Percentiles rank a stretch among this genome's conserved stretches.
These are phyloP conservation scores for Trypanosoma rangeli DNA, from an alignment of 208 protist species.

Conservation along the genomic window DNA sequence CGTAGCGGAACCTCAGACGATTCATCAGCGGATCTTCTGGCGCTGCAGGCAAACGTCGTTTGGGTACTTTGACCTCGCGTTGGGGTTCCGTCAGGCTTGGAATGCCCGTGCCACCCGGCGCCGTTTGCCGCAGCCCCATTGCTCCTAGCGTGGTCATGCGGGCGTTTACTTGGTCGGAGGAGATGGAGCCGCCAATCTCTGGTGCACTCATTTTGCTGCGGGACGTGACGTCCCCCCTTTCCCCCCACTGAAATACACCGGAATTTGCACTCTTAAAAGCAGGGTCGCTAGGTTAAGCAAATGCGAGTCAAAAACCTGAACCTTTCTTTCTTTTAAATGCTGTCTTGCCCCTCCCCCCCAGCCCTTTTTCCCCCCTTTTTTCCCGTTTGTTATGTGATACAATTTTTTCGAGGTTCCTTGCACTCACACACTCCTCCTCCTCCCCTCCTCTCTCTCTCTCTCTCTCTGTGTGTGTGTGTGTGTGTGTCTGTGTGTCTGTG, in stretches of 20 bases:
- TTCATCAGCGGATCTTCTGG: conserved; percentile 8
- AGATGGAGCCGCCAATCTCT: not conserved
- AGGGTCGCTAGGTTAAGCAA: not conserved
- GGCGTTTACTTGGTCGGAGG: not conserved
- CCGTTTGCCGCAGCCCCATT: no score
- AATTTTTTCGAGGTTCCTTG: no score
- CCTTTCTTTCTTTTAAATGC: no score
- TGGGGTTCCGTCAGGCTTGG: no score
- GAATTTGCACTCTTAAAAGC: not conserved
- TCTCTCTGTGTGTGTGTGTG: not conserved
- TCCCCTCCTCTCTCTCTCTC: not conserved
- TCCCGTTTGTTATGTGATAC: no score
- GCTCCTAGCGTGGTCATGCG: not conserved
- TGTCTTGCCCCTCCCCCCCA: no score
- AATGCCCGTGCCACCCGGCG: no score
- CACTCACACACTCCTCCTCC: not conserved
- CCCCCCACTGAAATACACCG: not conserved
- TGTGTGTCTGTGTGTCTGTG: not conserved
- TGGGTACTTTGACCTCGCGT: not conserved
- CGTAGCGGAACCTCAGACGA: conserved; percentile 7
- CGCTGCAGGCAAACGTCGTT: not conserved
- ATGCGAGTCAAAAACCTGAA: no score
- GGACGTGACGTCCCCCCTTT: not conserved
- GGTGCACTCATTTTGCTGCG: not conserved
- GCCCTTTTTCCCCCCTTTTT: no score